phyloP scores from a whole-genome alignment of 192 early-diverging fungal species.

The Podila minutissima region DNA sequence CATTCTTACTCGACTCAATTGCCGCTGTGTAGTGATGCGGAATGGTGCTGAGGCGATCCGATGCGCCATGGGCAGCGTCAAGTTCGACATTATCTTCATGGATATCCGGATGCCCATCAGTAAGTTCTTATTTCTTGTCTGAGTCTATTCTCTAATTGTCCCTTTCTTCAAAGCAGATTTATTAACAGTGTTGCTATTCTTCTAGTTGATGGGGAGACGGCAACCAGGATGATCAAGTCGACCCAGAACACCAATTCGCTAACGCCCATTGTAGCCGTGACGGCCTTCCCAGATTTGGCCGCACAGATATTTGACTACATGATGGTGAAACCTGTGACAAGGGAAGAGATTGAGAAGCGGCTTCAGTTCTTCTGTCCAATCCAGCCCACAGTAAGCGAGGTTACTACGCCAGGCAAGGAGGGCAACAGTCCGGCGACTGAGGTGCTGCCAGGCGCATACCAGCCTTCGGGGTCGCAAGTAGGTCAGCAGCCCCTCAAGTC shows the following conservation, averaged over 20 bases:
- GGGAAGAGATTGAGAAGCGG: conserved; percentile 64
- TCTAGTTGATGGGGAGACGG: conserved; percentile 90
- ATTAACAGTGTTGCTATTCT: background rate
- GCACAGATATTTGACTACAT: conserved; percentile 73
- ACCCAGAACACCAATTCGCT: conserved; percentile 86
- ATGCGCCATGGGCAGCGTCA: conserved; percentile 87
- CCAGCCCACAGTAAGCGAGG: conserved; percentile 33
- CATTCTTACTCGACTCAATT: conserved; percentile 77
- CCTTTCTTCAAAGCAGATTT: background rate
- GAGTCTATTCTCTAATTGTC: background rate
- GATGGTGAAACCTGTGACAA: conserved; percentile 78
- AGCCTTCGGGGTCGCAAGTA: too few relatives aligned
- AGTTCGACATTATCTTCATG: conserved; percentile 96
- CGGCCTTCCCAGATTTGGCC: conserved; percentile 66
- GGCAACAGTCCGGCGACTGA: too few relatives aligned
- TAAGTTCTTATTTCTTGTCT: conserved; percentile 56
- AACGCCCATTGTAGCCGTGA: conserved; percentile 86
- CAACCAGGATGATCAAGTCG: conserved; percentile 94
- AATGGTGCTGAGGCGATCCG: conserved; percentile 94
- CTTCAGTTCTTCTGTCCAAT: conserved; percentile 58
- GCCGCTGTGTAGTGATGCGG: conserved; percentile 84
- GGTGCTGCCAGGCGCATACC: too few relatives aligned
- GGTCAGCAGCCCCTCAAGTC: too few relatives aligned
- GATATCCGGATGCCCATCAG: conserved; percentile 93
- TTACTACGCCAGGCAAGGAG: conserved; percentile 22